Conservation (phyloP, 2,329 filamentous ascomycete genomes). For the Aaosphaeria arxii region DNA sequence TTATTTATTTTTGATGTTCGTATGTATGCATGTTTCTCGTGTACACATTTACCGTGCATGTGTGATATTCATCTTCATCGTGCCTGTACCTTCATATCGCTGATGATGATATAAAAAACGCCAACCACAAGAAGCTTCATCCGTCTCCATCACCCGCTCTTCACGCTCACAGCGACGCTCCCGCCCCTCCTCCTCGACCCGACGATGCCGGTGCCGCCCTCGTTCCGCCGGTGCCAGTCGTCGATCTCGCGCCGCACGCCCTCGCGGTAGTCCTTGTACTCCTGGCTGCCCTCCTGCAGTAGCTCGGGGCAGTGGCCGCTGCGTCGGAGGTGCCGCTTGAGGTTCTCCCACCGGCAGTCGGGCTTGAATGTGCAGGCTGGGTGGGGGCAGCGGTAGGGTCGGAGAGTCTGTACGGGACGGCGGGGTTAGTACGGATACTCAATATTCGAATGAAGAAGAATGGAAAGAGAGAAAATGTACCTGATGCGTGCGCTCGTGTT, state of each 20-base stretch:
- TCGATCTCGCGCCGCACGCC: constrained; percentile 29
- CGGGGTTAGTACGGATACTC: neutral
- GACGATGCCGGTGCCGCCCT: constrained; percentile 7
- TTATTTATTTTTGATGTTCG: no score
- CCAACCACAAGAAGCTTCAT: no score
- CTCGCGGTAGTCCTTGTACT: constrained; percentile 32
- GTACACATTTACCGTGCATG: no score
- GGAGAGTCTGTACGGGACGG: constrained; percentile 20
- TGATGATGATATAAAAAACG: no score
- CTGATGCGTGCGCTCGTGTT: constrained; percentile 37
- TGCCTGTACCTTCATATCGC: no score
- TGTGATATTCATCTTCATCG: no score
- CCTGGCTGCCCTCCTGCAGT: constrained; percentile 29
- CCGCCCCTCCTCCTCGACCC: neutral
- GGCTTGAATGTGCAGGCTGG: constrained; percentile 35
- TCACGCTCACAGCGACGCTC: neutral
- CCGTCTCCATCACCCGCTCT: no score
- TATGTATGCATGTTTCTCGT: no score
- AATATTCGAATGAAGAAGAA: neutral
- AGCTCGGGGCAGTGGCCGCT: constrained; percentile 35
- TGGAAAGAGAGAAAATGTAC: constrained; percentile 9
- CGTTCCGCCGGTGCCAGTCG: constrained; percentile 29
- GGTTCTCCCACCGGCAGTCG: constrained; percentile 39
- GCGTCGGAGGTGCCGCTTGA: constrained; percentile 37
- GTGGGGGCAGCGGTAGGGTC: constrained; percentile 36